Base-by-base conservation (phyloP, 345 rosid genomes). In the Salix viminalis region DNA sequence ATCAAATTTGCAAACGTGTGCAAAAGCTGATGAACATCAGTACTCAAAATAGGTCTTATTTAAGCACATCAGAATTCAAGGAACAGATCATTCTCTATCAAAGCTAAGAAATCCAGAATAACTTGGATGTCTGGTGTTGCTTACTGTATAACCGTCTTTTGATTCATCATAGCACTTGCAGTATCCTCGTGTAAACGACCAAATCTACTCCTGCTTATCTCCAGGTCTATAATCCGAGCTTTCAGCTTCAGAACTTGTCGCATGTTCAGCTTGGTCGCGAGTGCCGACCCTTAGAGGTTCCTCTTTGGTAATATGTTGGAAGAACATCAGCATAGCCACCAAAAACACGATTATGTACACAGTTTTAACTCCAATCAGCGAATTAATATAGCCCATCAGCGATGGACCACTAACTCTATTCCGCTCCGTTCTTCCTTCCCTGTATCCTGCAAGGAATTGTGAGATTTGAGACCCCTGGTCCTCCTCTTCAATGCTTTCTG, bases 391-490 rank as follows among this genome's bases (percentile, higher is more conserved):
- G 28, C 93, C 91, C 83, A 91, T 85, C 61, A 96, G 54, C 1
- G 99, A 90, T 71, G 95, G 95, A 73, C 97, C 98, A 13, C 83
- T 83, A 60, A 93, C 64, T 77, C 75, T 79, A 75, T 85, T 90
- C 80, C 65, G 81, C 75, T 79, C 91, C 0, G 83, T 91, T 78
- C 85, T 84, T 73, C 99, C 98, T 88, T 81, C 88, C 84, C 91
- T 89, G 56, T 89, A 96, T 30, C 98, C 99, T 82, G 88, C 88
- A 11, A 96, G 79, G 80, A 93, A 93, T 74, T 66, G 81, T 7
- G 97, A 85, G 61, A 96, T 90, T 82, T 93, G 94, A 67, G 95
- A 78, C 28, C 90, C 89, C 69, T 87, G 92, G 78, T 96, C 96
- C 75, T 89, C 98, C 70, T 81, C 93, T 70, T 77, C 89, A 18